A percentile compares a stretch with the other conserved stretches of the same genome.
These are phyloP conservation scores for Trifolium repens DNA, from an alignment of 306 rosid genomes.

Conservation along the genomic window DNA sequence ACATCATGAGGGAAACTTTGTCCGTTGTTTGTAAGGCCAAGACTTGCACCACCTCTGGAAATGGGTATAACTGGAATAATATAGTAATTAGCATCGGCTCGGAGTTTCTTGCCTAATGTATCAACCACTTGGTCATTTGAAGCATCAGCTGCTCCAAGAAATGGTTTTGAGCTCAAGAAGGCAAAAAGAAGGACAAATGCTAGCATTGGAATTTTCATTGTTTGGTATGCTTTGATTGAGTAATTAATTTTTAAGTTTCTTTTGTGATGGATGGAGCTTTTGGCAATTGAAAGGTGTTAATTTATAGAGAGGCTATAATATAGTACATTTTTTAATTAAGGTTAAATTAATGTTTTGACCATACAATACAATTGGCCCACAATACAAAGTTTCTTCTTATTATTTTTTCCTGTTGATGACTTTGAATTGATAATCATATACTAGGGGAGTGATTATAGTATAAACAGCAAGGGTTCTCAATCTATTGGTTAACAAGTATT, in stretches of 20 bases:
- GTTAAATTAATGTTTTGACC: too few species aligned
- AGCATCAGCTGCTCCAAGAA: constrained; percentile 4
- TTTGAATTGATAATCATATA: too few species aligned
- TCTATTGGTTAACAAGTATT: too few species aligned
- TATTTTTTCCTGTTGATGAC: too few species aligned
- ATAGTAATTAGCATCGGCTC: constrained; percentile 23
- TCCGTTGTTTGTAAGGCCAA: background rate
- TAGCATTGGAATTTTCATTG: constrained; percentile 28
- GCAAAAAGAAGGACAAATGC: background rate
- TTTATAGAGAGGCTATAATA: too few species aligned
- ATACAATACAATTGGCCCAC: too few species aligned
- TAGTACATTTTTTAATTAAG: too few species aligned
- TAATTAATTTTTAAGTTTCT: background rate
- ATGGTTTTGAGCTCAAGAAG: background rate
- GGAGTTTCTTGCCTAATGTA: constrained; percentile 36
- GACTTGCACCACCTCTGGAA: background rate
- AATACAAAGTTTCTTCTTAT: too few species aligned
- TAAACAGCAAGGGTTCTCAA: too few species aligned
- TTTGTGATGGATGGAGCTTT: too few species aligned
- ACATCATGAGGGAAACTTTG: constrained; percentile 51
- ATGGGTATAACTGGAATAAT: constrained; percentile 11
- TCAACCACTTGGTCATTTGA: constrained; percentile 47
- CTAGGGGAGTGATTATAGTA: too few species aligned
- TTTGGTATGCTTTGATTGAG: background rate
- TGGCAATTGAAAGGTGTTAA: too few species aligned